These are phyloP conservation scores for Exophiala bonariae DNA, from an alignment of 2,329 filamentous ascomycete species.

Conservation along the genomic window DNA sequence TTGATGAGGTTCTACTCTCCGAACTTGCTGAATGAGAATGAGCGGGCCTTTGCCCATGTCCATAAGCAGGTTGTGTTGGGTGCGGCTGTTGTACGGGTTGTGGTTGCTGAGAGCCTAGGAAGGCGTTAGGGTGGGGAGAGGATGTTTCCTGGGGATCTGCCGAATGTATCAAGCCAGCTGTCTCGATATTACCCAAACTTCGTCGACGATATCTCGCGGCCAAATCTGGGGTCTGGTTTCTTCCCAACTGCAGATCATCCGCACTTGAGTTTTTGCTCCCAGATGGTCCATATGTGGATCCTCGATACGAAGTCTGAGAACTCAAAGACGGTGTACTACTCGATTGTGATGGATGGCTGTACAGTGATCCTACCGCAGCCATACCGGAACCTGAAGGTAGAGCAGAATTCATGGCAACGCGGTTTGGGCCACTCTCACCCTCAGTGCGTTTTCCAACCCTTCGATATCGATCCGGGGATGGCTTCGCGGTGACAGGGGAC, in stretches of 20 bases:
- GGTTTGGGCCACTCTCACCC: conserved; percentile 21
- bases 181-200: conserved; percentile 71
- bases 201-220: conserved; percentile 77
- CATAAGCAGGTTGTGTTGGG: neutral
- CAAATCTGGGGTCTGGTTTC: conserved; percentile 59
- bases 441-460: conserved; percentile 60
- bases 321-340: conserved; percentile 35
- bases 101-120: conserved; percentile 31
- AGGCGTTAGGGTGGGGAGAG: conserved; percentile 34
- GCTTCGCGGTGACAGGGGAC: conserved; percentile 48
- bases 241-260: conserved; percentile 66
- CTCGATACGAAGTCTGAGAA: conserved; percentile 32
- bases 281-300: conserved; percentile 41
- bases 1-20: conserved; percentile 58
- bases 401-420: conserved; percentile 37
- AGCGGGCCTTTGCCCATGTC: conserved; percentile 33
- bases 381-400: conserved; percentile 55
- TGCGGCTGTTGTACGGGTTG: no score
- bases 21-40: conserved; percentile 58
- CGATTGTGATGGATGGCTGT: conserved; percentile 47
- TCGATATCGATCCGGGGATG: conserved; percentile 81
- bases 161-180: conserved; percentile 38
- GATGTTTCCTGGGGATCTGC: conserved; percentile 28
- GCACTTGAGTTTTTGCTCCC: conserved; percentile 61
- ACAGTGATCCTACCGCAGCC: conserved; percentile 57